These are phyloP conservation scores for Fusarium xyrophilum DNA, from an alignment of 2,329 filamentous ascomycete genomes.

Conservation along the genomic window DNA sequence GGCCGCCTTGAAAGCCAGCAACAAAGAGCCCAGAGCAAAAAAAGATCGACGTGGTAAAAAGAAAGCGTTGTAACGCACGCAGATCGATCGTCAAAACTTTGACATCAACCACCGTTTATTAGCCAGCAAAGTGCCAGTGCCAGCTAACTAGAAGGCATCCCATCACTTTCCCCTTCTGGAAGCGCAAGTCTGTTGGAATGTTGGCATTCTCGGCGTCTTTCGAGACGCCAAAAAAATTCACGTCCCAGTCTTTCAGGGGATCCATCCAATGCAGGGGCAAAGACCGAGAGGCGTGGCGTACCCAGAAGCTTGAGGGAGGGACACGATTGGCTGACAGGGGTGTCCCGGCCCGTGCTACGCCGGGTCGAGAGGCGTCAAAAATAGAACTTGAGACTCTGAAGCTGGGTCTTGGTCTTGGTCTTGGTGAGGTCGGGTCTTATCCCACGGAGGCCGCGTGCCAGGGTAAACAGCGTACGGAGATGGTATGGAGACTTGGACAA, in stretches of 20 bases:
- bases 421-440: conserved; percentile 4
- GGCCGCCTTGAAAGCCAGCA: background rate
- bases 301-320: conserved; percentile 2
- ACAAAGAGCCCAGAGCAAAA: background rate
- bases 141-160: background rate
- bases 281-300: conserved; percentile 20
- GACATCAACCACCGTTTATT: conserved; percentile 1
- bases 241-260: background rate
- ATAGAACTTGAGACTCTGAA: conserved; percentile 29
- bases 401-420: conserved; percentile 13
- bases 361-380: conserved; percentile 37
- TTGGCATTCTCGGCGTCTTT: conserved; percentile 27
- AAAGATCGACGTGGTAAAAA: background rate
- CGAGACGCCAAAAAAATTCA: conserved; percentile 2
- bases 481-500: background rate
- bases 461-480: conserved; percentile 3
- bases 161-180: conserved; percentile 32
- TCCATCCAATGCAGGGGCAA: conserved; percentile 30
- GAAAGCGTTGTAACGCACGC: background rate
- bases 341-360: conserved; percentile 14
- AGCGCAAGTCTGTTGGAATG: conserved; percentile 4
- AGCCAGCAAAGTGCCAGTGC: conserved; percentile 2
- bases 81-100: conserved; percentile 24
- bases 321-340: conserved; percentile 19
- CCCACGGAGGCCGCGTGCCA: conserved; percentile 31